A percentile compares a stretch with the other conserved stretches of the same genome.
Evolutionary conservation across 2,329 filamentous ascomycete genomes (phyloP).

Genomic region (Chaetomiaceae sp.): DNA sequence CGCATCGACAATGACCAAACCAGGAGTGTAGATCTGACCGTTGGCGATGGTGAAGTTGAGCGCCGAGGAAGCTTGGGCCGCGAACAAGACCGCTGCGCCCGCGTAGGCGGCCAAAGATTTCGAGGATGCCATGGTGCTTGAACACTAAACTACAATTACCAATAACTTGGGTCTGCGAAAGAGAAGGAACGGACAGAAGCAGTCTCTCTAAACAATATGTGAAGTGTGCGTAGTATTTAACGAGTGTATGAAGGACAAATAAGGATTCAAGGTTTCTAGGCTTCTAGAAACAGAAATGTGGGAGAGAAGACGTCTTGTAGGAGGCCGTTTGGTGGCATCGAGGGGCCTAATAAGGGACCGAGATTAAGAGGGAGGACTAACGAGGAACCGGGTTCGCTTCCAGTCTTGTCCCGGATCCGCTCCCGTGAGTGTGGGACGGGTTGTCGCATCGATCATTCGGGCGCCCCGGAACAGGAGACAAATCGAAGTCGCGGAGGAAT

Average conservation of each 20-base stretch:
- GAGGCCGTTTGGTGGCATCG: background rate
- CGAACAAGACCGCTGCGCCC: conserved; percentile 9
- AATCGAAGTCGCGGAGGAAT: background rate
- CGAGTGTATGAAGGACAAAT: conserved; percentile 4
- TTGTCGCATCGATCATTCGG: conserved; percentile 4
- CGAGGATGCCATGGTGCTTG: conserved; percentile 12
- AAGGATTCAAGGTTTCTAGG: background rate
- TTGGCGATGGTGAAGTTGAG: conserved; percentile 54
- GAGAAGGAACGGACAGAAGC: background rate
- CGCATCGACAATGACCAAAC: conserved; percentile 62
- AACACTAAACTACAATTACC: background rate
- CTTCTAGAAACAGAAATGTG: conserved; percentile 9
- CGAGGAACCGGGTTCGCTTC: conserved; percentile 10
- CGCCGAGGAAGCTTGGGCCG: conserved; percentile 25
- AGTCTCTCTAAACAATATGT: too few species aligned
- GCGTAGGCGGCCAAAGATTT: conserved; percentile 10
- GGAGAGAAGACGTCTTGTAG: background rate
- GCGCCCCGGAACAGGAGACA: background rate
- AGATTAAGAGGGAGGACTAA: conserved; percentile 20
- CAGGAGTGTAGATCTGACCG: conserved; percentile 66
- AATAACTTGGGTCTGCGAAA: background rate
- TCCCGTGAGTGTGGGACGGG: conserved; percentile 2
- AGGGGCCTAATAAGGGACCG: conserved; percentile 12
- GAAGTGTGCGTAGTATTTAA: background rate
- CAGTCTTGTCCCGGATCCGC: conserved; percentile 8